Evolutionary conservation across 2,329 filamentous ascomycete species (phyloP), one percentile per base, ranked within the genome.

Genomic region (Colletotrichum phormii): DNA sequence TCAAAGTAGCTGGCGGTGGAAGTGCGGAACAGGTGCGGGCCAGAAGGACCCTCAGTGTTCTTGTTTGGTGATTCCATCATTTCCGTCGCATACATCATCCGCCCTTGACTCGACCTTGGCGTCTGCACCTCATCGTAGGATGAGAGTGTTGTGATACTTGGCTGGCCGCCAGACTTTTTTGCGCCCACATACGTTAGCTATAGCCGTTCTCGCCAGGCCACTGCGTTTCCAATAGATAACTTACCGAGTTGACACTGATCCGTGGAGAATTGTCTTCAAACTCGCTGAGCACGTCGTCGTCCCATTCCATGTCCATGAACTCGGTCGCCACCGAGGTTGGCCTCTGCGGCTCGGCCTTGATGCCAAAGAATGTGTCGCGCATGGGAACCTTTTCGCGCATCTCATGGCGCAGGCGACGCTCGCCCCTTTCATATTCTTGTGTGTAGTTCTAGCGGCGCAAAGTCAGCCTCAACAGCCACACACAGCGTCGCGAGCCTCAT

Each of bases 61-160:
- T 93, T 93, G 15, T 22, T 49, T 53, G 83, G 77, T n/a, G 88
- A 81, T 72, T 89, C 87, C 73, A 89, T 84, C 58, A 89, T 84
- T 57, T 91, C 88, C 75, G 92, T 88, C 29, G 60, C 46, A 63
- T 90, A 94, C 33, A 86, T 86, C 74, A 87, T 87, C 73, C 90
- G 88, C 75, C 89, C 87, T 76, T 87, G 87, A 77, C 85, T 89
- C 58, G 93, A 93, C 74, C 90, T 89, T 22, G 95, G 95, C 31
- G 95, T 98, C 35, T 90, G 90, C 4, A 92, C 88, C 80, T 97
- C 95, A 78, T 97, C 95, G 78, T 93, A 95, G 1, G 94, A 96
- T 7, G 95, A 97, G 49, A 97, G 87, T 2, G 95, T 97, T 3
- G 94, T 96, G 79, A 95, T 91, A 85, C 94, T 97, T 72, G 90